Percentiles rank a stretch among this genome's conserved stretches.
These are phyloP conservation scores for Tolypocladium nubicola DNA, from an alignment of 2,329 filamentous ascomycete genomes.

Conservation along the genomic window DNA sequence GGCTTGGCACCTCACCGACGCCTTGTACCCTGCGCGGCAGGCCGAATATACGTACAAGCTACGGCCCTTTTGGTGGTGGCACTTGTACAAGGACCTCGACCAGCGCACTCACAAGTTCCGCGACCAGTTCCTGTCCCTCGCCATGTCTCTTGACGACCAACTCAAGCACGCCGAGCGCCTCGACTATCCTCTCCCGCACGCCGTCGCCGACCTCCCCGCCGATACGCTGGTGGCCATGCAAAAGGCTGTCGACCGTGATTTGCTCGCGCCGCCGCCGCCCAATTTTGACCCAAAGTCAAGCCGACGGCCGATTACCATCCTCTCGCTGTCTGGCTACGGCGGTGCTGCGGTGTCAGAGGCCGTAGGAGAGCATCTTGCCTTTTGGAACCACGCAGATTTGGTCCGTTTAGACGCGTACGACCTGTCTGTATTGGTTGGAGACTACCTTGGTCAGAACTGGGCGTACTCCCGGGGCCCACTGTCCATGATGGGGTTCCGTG, in stretches of 20 bases:
- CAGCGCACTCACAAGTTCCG: constrained; percentile 15
- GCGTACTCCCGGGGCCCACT: constrained; percentile 35
- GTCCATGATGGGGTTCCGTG: constrained; percentile 45
- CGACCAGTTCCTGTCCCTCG: constrained; percentile 16
- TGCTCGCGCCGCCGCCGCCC: constrained; percentile 15
- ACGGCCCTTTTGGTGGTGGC: constrained; percentile 30
- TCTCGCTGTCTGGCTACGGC: constrained; percentile 26
- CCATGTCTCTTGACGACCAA: constrained; percentile 14
- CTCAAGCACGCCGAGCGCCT: constrained; percentile 19
- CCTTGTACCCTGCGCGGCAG: constrained; percentile 21
- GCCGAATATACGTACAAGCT: constrained; percentile 22
- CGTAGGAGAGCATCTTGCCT: constrained; percentile 54
- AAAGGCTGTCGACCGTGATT: constrained; percentile 16
- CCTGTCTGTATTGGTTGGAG: constrained; percentile 57
- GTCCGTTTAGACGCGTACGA: constrained; percentile 59
- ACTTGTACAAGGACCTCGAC: constrained; percentile 24
- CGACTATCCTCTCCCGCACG: constrained; percentile 21
- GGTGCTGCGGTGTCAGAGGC: constrained; percentile 26
- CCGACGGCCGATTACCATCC: constrained; percentile 26
- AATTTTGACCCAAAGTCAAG: constrained; percentile 19
- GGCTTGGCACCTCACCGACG: constrained; percentile 23
- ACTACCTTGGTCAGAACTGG: constrained; percentile 56
- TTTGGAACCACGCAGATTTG: constrained; percentile 52
- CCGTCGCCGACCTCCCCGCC: constrained; percentile 22
- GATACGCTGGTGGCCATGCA: constrained; percentile 21